phyloP scores from a whole-genome alignment of 805 yeast species.

The Priceomyces castillae region DNA sequence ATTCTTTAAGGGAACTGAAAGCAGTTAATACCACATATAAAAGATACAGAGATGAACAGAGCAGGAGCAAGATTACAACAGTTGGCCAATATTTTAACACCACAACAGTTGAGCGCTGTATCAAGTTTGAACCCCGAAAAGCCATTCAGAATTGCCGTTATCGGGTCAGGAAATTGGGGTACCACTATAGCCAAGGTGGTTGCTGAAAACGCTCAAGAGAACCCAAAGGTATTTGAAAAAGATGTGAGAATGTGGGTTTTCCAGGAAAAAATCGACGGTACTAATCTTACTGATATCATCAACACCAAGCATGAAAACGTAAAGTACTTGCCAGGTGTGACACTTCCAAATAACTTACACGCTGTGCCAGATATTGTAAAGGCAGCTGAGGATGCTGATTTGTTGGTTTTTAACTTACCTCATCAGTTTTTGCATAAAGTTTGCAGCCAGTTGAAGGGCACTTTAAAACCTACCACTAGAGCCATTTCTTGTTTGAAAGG shows the following conservation, averaged over 20 bases:
- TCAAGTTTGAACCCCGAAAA: conserved; percentile 19
- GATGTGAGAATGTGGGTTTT: conserved; percentile 96
- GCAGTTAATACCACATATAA: too few species aligned
- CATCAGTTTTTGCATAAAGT: conserved; percentile 89
- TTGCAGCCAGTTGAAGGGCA: conserved; percentile 71
- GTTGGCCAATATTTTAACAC: conserved; percentile 25
- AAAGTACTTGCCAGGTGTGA: conserved; percentile 86
- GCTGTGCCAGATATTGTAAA: conserved; percentile 84
- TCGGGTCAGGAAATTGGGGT: conserved; percentile 99
- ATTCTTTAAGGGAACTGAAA: too few species aligned
- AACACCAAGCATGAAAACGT: conserved; percentile 91
- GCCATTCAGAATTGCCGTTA: conserved; percentile 53
- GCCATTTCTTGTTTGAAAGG: conserved; percentile 97
- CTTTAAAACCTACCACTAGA: conserved; percentile 65
- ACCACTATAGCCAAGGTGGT: conserved; percentile 94
- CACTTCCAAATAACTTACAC: conserved; percentile 77
- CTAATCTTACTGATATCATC: conserved; percentile 84
- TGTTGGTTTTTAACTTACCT: conserved; percentile 91
- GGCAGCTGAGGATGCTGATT: conserved; percentile 78
- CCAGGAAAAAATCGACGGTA: conserved; percentile 78
- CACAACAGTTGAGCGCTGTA: conserved; percentile 13
- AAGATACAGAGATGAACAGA: conserved; percentile 5
- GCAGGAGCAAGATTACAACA: conserved; percentile 29
- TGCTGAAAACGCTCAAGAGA: conserved; percentile 77
- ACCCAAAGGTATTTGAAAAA: conserved; percentile 68